A percentile compares a stretch with the other conserved stretches of the same genome.
Evolutionary conservation across 768 basidiomycete genomes (phyloP).

Genomic region (Gloeophyllum trabeum): DNA sequence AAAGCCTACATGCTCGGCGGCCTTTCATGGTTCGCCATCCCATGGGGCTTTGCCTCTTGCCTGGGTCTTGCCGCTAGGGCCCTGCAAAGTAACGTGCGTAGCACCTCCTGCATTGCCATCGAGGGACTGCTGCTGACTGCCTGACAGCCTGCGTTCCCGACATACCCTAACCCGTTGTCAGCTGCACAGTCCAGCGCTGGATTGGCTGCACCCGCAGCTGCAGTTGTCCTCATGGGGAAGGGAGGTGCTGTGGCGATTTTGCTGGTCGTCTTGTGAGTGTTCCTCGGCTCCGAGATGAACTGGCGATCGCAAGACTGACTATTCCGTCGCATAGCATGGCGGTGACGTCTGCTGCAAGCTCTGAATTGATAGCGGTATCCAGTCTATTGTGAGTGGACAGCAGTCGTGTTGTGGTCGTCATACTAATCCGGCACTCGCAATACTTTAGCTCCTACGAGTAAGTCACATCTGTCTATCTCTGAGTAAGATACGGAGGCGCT

Average conservation of each 20-base stretch:
- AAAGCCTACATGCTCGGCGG: constrained; percentile 50
- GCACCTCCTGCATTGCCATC: neutral
- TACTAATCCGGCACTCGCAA: neutral
- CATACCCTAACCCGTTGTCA: constrained; percentile 32
- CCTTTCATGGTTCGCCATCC: constrained; percentile 46
- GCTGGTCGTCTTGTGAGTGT: constrained; percentile 27
- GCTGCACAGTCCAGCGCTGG: constrained; percentile 28
- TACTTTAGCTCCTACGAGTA: constrained; percentile 33
- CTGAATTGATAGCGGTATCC: constrained; percentile 32
- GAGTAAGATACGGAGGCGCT: too few species aligned
- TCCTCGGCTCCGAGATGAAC: neutral
- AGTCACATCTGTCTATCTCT: constrained; percentile 8
- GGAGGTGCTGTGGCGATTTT: constrained; percentile 31
- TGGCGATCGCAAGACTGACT: neutral
- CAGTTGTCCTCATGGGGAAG: constrained; percentile 32
- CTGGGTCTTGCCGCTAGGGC: constrained; percentile 32
- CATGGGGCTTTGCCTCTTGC: constrained; percentile 37
- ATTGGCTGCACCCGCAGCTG: constrained; percentile 33
- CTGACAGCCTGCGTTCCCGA: constrained; percentile 37
- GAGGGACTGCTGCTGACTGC: neutral
- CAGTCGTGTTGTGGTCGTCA: neutral
- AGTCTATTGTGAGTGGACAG: constrained; percentile 26
- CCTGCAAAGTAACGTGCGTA: constrained; percentile 18
- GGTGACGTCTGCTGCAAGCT: constrained; percentile 32
- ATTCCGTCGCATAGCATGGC: constrained; percentile 28